Evolutionary conservation across 441 rosid species (phyloP), one percentile per base, ranked within the genome.

Genomic region (Adansonia madagascariensis): DNA sequence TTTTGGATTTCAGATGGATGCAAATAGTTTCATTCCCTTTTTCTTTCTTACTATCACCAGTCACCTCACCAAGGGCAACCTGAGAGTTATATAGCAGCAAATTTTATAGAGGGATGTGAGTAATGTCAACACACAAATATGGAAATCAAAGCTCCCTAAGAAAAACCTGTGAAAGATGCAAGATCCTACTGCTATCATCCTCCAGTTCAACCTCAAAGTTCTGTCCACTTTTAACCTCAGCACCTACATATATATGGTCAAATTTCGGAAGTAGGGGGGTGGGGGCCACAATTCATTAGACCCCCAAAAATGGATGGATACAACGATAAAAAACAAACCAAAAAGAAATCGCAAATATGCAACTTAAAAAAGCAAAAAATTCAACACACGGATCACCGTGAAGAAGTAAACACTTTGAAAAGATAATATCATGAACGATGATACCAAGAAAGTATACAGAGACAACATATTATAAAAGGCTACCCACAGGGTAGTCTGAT

Each of bases 101-200:
- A 17, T 43, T n/a, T 44, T 73, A 47, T 64, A 74, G 6, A 43
- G 14, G n/a, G 11, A 55, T 8, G 3, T 11, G 46, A 46, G 41
- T 1, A 1, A 22, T 43, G 35, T 50, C 35, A 47, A 35, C 79
- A 17, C 2, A 9, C 63, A 47, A 49, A 20, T 0, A 12, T 17
- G 17, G 39, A 67, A 62, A 78, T 0, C 4, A 50, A 10, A 50
- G 1, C 11, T 46, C 18, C 15, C 11, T 47, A 62, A 15, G n/a
- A 35, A 22, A 63, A 39, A 93, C 98, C 92, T 85, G 97, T 39
- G 98, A 95, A 71, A 91, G 83, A 86, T 91, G 98, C 75, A 93
- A 53, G 15, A 90, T 6, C 83, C 56, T 76, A 71, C 17, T 35
- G 17, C 75, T 31, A 53, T 53, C 75, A 3, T 71, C 81, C 41